Evolutionary conservation across 345 rosid species (phyloP), one percentile per base, ranked within the genome.

Genomic region (Eucalyptus curtisii): DNA sequence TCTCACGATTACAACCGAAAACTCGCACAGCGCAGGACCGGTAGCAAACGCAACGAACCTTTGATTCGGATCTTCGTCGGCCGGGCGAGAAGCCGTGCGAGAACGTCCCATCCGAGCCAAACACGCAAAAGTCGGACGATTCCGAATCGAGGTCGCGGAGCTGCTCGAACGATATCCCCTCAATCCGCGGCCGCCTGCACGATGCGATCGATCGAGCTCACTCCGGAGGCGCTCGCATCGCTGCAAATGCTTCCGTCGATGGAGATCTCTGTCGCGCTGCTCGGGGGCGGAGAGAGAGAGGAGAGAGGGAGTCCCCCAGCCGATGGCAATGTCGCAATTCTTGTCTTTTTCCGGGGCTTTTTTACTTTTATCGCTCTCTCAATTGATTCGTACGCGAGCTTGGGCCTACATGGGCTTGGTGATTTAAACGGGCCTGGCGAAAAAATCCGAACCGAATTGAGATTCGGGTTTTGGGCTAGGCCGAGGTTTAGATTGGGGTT

Each of bases 61-160:
- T 15, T 71, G 90, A 48, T 80, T 89, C 31, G 90, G 86, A 49
- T 89, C 92, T 7, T 91, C 91, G 3, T 84, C 90, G 20, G 81
- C 79, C 30, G 88, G 25, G 37, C 86, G 94, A 19, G 92, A 57
- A 22, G 86, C 86, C 30, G 88, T 88, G 6, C 91, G 90, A 44
- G 92, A 92, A 37, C 94, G 92, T 31, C 92, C 94, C 94, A 92
- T 92, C n/a, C 17, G 45, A 49, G 48, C 49, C 52, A 49, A 14
- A 80, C 55, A 42, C 55, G 55, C 55, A 50, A 7, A 31, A 37
- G 24, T 68, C 24, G 42, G 7, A 6, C 22, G 44, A 16, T 68
- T 17, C 24, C 80, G 44, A 17, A 33, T 33, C 80, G 44, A 68
- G 80, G 42, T 68, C 24, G 24, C 10, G 24, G 10, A 9, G 80